These are phyloP conservation scores for Oryza officinalis DNA, from an alignment of 176 grass and related monocot genomes.

Conservation along the genomic window DNA sequence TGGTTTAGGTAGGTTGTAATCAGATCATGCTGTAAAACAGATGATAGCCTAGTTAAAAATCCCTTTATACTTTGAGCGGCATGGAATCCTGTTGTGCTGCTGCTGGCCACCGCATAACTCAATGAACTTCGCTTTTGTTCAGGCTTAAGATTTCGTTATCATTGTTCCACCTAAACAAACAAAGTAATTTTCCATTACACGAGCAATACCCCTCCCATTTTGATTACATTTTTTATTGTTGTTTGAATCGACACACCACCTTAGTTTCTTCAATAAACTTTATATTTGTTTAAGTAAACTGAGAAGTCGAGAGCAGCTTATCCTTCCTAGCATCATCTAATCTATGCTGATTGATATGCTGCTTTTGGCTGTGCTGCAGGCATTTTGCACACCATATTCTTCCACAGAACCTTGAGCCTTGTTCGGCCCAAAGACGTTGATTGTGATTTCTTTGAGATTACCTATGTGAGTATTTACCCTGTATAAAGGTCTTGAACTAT, in stretches of 20 bases:
- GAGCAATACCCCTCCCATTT: neutral
- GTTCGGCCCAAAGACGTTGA: constrained; percentile 91
- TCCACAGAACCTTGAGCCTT: constrained; percentile 85
- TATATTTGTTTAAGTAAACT: neutral
- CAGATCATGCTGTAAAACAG: neutral
- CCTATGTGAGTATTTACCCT: constrained; percentile 55
- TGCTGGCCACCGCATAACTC: neutral
- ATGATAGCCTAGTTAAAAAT: neutral
- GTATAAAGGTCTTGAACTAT: neutral
- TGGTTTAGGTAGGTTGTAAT: neutral
- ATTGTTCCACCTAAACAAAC: neutral
- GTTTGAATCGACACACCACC: neutral
- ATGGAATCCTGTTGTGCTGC: neutral
- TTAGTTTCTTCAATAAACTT: neutral
- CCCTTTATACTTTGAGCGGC: neutral
- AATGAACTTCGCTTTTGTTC: neutral
- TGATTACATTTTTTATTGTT: neutral
- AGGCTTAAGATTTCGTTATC: neutral
- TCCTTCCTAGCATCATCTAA: neutral
- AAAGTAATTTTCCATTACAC: neutral
- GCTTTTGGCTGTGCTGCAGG: constrained; percentile 43
- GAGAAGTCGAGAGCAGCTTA: neutral
- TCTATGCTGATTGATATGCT: constrained; percentile 7
- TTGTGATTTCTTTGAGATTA: constrained; percentile 78
- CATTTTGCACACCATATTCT: constrained; percentile 90